Evolutionary conservation across 176 grass and related monocot genomes (phyloP).

Genomic region (Alloteropsis semialata): DNA sequence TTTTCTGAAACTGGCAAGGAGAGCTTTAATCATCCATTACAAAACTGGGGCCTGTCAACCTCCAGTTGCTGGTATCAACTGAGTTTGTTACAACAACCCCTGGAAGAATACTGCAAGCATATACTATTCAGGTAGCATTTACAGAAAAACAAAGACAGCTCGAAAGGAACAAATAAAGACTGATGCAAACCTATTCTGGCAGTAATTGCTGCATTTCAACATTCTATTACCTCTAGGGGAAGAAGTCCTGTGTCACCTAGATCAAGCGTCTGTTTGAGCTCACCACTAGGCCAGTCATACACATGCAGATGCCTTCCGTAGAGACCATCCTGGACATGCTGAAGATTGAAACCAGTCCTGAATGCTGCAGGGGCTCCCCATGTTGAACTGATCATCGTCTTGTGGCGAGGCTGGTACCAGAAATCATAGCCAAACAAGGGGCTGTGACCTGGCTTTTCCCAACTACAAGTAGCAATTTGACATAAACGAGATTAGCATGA

Average conservation of each 20-base stretch:
- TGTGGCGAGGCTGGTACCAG: slow-evolving; percentile 94
- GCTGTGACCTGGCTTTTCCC: slow-evolving; percentile 87
- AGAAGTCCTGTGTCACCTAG: slow-evolving; percentile 66
- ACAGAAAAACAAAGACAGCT: background rate
- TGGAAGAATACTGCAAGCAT: background rate
- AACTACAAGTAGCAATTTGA: slow-evolving; percentile 39
- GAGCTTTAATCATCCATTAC: background rate
- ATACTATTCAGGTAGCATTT: background rate
- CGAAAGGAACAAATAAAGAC: background rate
- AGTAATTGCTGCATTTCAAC: background rate
- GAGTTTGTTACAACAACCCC: background rate
- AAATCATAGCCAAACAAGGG: slow-evolving; percentile 92
- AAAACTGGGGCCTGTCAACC: background rate
- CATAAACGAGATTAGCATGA: background rate
- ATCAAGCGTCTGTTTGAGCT: slow-evolving; percentile 85
- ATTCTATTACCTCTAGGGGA: slow-evolving; percentile 61
- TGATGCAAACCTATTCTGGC: background rate
- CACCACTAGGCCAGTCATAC: slow-evolving; percentile 92
- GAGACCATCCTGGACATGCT: slow-evolving; percentile 85
- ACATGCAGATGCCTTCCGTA: slow-evolving; percentile 86
- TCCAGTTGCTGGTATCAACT: background rate
- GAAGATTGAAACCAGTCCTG: slow-evolving; percentile 70
- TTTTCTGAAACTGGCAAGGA: background rate
- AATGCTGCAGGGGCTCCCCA: slow-evolving; percentile 86
- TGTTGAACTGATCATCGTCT: slow-evolving; percentile 94